Base-by-base conservation (phyloP, 148 eudicot species). In the Nyssa sinensis region DNA sequence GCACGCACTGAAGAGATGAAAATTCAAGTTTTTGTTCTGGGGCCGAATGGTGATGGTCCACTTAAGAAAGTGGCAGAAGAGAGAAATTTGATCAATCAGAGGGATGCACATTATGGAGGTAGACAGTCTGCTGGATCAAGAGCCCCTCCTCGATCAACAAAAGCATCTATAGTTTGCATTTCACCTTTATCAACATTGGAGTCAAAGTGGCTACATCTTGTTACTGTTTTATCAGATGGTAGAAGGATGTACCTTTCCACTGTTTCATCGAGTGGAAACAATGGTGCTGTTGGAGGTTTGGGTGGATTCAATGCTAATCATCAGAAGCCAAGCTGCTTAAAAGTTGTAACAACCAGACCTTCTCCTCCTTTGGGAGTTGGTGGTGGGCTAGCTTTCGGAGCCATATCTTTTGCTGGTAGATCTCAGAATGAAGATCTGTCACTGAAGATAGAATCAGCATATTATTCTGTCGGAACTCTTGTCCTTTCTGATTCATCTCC, bases 401-500 rank as follows among this genome's bases (percentile, higher is more conserved):
- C 97, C 44, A 68, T 86, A 37, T 77, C 98, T 85, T 88, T 89
- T 78, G 87, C 91, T 77, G 88, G 90, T 72, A 89, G 89, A 75
- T 75, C 93, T 81, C 99, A 93, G 78, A 83, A 74, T 62, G 99
- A 96, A 73, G 99, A 96, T 84, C 82, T 92, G 34, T 81, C 94
- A 7, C 86, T 91, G 62, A 92, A 96, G 82, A 90, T 93, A 77
- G 99, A 96, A 77, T 74, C 98, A 35, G 89, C 91, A 37, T 83
- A 89, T 84, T 83, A 91, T 70, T 89, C 97, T 64, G 83, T 91
- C 69, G 99, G 98, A 72, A 86, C 98, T 74, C 90, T 93, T 53
- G 94, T 89, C 74, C 94, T 96, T 77, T 96, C 99, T 79, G 98
- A 96, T 83, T 90, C 99, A 30, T 96, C 98, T 62, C 91, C 97